Conservation (phyloP, 495 filamentous ascomycete genomes). For the Darksidea phi region DNA sequence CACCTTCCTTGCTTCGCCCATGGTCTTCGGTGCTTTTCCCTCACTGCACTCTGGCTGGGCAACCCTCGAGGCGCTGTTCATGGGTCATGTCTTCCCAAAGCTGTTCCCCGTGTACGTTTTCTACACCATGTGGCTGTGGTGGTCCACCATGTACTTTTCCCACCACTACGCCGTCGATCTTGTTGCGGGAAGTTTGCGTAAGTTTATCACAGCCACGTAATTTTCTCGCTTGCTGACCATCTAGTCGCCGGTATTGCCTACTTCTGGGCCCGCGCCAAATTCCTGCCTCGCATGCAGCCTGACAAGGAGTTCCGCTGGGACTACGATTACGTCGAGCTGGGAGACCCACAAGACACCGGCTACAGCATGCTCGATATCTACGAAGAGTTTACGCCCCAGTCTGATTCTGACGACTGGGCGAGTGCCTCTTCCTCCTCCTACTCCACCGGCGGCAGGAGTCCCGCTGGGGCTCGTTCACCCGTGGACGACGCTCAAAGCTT, state of each 20-base stretch:
- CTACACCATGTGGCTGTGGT: conserved; percentile 91
- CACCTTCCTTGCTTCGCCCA: conserved; percentile 78
- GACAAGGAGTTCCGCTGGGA: conserved; percentile 91
- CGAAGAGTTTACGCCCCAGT: conserved; percentile 51
- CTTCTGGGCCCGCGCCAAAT: conserved; percentile 74
- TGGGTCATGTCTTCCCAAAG: conserved; percentile 83
- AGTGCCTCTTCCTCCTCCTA: conserved; percentile 67
- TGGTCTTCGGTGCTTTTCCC: conserved; percentile 94
- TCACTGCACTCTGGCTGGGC: conserved; percentile 84
- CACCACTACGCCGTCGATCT: conserved; percentile 96
- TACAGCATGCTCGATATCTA: conserved; percentile 60
- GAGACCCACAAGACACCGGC: conserved; percentile 56
- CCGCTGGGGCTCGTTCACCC: conserved; percentile 52
- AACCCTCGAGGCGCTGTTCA: conserved; percentile 86
- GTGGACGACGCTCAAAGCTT: conserved; percentile 58
- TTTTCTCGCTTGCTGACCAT: conserved; percentile 12
- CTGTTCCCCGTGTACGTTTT: conserved; percentile 71
- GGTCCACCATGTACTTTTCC: conserved; percentile 97
- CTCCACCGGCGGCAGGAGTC: conserved; percentile 35
- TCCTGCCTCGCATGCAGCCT: conserved; percentile 73
- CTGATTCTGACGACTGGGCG: conserved; percentile 70
- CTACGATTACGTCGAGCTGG: conserved; percentile 88
- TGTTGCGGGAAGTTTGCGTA: conserved; percentile 73
- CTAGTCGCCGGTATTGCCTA: conserved; percentile 71
- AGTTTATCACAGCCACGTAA: conserved; percentile 32